Base-by-base conservation (phyloP, 495 filamentous ascomycete genomes). In the Penicillium macrosclerotiorum region DNA sequence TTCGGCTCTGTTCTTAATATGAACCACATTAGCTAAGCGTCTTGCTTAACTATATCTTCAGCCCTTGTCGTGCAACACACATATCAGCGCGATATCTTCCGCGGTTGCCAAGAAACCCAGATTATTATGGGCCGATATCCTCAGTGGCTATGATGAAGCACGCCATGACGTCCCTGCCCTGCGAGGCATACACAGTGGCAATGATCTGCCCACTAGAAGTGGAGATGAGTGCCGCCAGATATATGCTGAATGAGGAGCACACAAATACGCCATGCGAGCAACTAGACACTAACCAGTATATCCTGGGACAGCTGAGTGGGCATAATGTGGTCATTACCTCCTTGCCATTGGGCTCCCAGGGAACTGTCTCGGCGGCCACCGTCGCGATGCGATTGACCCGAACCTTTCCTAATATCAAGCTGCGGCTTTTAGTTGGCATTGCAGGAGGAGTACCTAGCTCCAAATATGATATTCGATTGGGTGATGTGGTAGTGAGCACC, bases 311-410 rank as follows among this genome's bases (percentile, higher is more conserved):
- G 1, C 31, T 34, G 12, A 34, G 31, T 14, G 31, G 39, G 18
- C 40, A 45, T 26, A 54, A 52, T 23, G 42, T 42, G 8, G 49
- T 52, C 2, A 42, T 55, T 29, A 42, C 34, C 23, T 48, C 34
- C 23, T 36, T 53, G 13, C 49, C 52, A 9, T 17, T 23, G 18
- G 25, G 26, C 3, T 11, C 20, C 2, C 39, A 34, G 14, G 41
- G 52, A 12, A 51, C 18, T 12, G 47, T 23, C n/a, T 29, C 29
- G 5, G 30, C 47, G 13, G 47, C 48, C 7, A 23, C 26, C 3
- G 48, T 40, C 7, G 33, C 51, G 2, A 18, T 14, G 13, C 30
- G 40, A 2, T 22, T 52, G 42, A 24, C 16, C 11, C 5, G 14
- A 11, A 33, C 8, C 11, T 52, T 39, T 24, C 42, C 42, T 8